phyloP scores from a whole-genome alignment of 306 rosid species.

The Acmispon strigosus region DNA sequence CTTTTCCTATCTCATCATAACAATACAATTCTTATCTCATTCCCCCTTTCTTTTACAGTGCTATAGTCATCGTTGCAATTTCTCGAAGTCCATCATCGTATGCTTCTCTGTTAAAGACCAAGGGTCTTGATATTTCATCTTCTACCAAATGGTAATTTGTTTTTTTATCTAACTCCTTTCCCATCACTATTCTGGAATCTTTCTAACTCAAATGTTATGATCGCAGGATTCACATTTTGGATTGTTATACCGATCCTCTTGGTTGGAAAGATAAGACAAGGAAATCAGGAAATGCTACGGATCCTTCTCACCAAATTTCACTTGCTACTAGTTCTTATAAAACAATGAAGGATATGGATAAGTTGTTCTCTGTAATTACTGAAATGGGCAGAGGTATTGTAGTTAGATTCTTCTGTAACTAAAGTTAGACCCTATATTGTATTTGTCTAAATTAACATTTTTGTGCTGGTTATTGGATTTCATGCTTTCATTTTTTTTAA shows the following conservation, averaged over 20 bases:
- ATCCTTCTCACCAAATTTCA: constrained; percentile 33
- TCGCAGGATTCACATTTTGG: constrained; percentile 82
- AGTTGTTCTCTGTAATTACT: constrained; percentile 39
- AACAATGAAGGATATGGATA: constrained; percentile 59
- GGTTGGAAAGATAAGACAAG: constrained; percentile 70
- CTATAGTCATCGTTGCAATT: constrained; percentile 63
- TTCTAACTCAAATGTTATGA: background rate
- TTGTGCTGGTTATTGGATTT: background rate
- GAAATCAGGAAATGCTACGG: constrained; percentile 27
- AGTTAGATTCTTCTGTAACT: background rate
- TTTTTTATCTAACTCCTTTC: background rate
- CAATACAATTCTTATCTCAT: background rate
- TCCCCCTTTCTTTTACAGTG: constrained; percentile 26
- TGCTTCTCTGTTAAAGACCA: constrained; percentile 40
- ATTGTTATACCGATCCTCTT: constrained; percentile 94
- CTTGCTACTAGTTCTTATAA: constrained; percentile 33
- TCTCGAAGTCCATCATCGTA: constrained; percentile 68
- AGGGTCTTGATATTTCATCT: constrained; percentile 44
- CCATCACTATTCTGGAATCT: too few relatives aligned
- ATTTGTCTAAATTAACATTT: background rate
- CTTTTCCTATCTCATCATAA: background rate
- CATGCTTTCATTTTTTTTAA: background rate
- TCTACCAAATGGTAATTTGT: constrained; percentile 45
- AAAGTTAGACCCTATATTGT: background rate
- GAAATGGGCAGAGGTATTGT: constrained; percentile 69